Percentiles rank a stretch among this genome's conserved stretches.
These are phyloP conservation scores for Penicillium sp. DNA, from an alignment of 2,329 filamentous ascomycete species.

Conservation along the genomic window DNA sequence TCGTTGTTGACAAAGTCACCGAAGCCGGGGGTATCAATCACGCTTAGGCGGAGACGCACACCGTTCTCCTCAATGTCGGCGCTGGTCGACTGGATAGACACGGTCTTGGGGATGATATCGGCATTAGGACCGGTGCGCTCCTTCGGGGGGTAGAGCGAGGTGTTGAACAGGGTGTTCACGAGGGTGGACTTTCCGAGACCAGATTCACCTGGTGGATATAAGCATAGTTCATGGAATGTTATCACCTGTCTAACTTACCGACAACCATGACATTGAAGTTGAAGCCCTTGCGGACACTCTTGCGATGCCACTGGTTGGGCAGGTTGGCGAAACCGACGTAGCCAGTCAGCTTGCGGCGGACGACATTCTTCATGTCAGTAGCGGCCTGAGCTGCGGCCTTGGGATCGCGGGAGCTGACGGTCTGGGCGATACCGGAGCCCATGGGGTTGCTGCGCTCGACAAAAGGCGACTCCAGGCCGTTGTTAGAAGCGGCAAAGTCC, in stretches of 20 bases:
- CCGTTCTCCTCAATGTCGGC: constrained; percentile 98
- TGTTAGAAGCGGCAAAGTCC: constrained; percentile 43
- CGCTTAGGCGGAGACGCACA: constrained; percentile 90
- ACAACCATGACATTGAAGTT: constrained; percentile 99
- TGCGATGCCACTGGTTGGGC: constrained; percentile 99
- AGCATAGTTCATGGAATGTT: constrained; percentile 3
- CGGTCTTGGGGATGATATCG: constrained; percentile 98
- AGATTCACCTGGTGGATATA: constrained; percentile 73
- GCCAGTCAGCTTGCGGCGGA: constrained; percentile 94
- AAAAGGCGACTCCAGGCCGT: constrained; percentile 54
- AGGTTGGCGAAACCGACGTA: constrained; percentile 99
- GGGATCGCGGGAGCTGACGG: constrained; percentile 63
- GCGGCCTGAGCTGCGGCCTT: constrained; percentile 56
- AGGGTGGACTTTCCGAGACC: constrained; percentile 98
- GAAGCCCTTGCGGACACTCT: constrained; percentile 99
- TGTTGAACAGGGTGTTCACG: constrained; percentile 99
- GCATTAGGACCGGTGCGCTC: constrained; percentile 96
- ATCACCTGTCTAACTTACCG: constrained; percentile 62
- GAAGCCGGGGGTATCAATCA: constrained; percentile 96
- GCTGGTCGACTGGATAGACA: constrained; percentile 90
- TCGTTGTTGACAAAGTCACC: constrained; percentile 99
- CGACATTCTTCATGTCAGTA: constrained; percentile 85
- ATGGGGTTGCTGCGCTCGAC: constrained; percentile 60
- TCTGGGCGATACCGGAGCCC: constrained; percentile 55
- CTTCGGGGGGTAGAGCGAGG: constrained; percentile 95